Evolutionary conservation across 202 grass and related monocot species (phyloP).

Genomic region (Cymbopogon flexuosus): DNA sequence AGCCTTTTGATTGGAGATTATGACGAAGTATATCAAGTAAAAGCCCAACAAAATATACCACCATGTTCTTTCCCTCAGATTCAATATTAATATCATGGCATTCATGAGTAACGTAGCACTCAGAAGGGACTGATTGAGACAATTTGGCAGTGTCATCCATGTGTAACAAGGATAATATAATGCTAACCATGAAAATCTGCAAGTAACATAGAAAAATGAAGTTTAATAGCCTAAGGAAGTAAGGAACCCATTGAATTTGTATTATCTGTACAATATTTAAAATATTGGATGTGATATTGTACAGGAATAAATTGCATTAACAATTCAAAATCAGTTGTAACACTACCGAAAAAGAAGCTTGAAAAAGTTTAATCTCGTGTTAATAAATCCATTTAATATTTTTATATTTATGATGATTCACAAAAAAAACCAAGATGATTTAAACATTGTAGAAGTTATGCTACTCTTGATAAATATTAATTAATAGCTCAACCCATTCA

Average conservation of each 20-base stretch:
- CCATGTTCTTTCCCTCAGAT: slow-evolving; percentile 54
- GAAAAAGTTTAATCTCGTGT: not conserved
- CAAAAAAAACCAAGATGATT: not conserved
- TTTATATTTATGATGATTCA: not conserved
- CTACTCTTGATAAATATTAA: not conserved
- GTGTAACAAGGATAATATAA: slow-evolving; percentile 72
- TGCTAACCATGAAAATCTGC: slow-evolving; percentile 89
- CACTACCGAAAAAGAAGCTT: not conserved
- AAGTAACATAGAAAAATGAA: slow-evolving; percentile 23
- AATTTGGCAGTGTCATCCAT: slow-evolving; percentile 59
- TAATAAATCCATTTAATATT: not conserved
- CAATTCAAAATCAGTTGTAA: not conserved
- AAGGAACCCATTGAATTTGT: not conserved
- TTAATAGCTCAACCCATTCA: not conserved
- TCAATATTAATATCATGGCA: slow-evolving; percentile 34
- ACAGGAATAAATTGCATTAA: not conserved
- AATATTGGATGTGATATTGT: not conserved
- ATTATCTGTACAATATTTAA: not conserved
- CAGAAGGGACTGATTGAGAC: slow-evolving; percentile 30
- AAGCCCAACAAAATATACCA: slow-evolving; percentile 63
- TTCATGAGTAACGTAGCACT: slow-evolving; percentile 33
- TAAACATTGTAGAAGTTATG: not conserved
- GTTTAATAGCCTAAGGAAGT: not conserved
- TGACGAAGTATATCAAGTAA: slow-evolving; percentile 64
- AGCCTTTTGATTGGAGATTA: slow-evolving; percentile 44